These are phyloP conservation scores for Aspergillus brasiliensis DNA, from an alignment of 2,329 filamentous ascomycete species.

Conservation along the genomic window DNA sequence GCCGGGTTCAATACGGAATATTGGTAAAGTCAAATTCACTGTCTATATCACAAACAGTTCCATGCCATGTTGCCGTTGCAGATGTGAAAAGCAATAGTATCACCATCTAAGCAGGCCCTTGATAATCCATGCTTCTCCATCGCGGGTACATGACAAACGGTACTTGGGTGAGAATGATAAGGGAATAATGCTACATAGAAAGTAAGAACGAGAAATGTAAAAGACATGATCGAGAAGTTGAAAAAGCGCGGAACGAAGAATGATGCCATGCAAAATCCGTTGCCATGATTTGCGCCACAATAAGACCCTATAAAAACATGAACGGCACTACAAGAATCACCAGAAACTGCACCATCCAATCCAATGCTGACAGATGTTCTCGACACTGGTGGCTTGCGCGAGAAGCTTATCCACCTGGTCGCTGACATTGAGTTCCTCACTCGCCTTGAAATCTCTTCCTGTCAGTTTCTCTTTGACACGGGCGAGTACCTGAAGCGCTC, in stretches of 20 bases:
- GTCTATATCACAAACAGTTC: not conserved
- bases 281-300: conserved; percentile 30
- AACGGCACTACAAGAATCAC: conserved; percentile 51
- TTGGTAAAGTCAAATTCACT: not conserved
- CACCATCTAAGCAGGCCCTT: conserved; percentile 7
- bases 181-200: conserved; percentile 15
- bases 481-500: conserved; percentile 86
- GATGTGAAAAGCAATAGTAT: not conserved
- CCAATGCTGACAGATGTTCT: conserved; percentile 98
- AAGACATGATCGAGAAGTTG: conserved; percentile 12
- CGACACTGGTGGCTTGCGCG: conserved; percentile 90
- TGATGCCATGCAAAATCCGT: conserved; percentile 28
- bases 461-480: conserved; percentile 95
- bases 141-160: not conserved
- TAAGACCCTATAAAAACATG: conserved; percentile 24
- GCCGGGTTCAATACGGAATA: not conserved
- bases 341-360: conserved; percentile 99
- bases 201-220: conserved; percentile 9
- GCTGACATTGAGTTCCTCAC: conserved; percentile 80
- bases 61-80: not conserved
- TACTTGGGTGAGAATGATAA: not conserved
- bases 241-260: conserved; percentile 18
- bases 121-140: not conserved
- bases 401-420: conserved; percentile 94
- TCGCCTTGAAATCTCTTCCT: conserved; percentile 84